Evolutionary conservation across 2,329 filamentous ascomycete species (phyloP), one percentile per base, ranked within the genome.

Genomic region (Chalara sp.): DNA sequence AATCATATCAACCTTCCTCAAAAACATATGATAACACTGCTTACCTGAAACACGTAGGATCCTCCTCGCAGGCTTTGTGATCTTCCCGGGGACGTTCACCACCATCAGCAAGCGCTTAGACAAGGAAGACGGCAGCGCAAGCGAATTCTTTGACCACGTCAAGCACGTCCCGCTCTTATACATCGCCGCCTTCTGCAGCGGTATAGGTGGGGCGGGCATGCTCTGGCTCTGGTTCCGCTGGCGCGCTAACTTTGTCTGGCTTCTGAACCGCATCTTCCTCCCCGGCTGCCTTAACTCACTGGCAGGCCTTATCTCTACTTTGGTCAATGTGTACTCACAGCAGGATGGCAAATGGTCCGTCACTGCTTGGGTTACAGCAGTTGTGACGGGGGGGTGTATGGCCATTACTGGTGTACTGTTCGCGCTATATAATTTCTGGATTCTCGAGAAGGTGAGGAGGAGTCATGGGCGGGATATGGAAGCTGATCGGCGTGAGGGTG

Each of bases 71-170:
- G 62, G 62, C 32, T 64, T 62, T 50, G 47, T 65, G 1, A 56
- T 64, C 41, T 59, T 64, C 52, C 63, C 63, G 0, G 59, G 59
- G 3, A 63, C 62, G 10, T 65, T 62, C 55, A 61, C 61, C 6
- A 52, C 49, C 8, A 11, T 64, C n/a, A 47, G 46, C 8, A 49
- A 29, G 2, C 39, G 56, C 21, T 21, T 21, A 21, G 21, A 21
- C 21, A 21, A 21, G 21, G 21, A 21, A 21, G 21, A 21, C 21
- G 21, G 21, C 21, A 21, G 56, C 3, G 54, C 53, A 4, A 40
- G 41, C 5, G 39, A 46, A 1, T 52, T 64, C 13, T 32, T 63
- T 6, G 39, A 46, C 11, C 44, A 49, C 2, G 51, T 61, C 4
- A 61, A 62, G 33, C 50, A 63, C 43, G 52, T 61, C 7, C 56